Percentiles rank a stretch among this genome's conserved stretches.
phyloP scores from a whole-genome alignment of 805 yeast genomes.

The Saccharomycopsis lassenensis region DNA sequence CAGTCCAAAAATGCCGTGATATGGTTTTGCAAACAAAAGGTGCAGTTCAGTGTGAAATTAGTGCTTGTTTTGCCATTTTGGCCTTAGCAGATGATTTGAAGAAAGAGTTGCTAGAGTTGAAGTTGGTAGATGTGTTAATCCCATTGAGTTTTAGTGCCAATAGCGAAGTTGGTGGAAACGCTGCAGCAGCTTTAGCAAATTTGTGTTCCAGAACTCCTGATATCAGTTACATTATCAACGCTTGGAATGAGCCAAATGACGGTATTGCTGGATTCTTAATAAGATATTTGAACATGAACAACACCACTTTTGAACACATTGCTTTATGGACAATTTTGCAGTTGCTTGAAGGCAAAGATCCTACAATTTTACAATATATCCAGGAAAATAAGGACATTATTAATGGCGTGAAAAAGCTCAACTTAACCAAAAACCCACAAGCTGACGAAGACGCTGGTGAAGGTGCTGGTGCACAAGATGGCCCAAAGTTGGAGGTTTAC shows the following conservation, averaged over 20 bases:
- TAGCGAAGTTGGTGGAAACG: constrained; percentile 94
- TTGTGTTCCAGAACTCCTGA: constrained; percentile 83
- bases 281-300: constrained; percentile 69
- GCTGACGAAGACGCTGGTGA: constrained; percentile 24
- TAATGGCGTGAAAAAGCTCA: constrained; percentile 40
- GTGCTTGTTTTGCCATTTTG: constrained; percentile 93
- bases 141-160: constrained; percentile 83
- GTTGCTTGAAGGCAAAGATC: constrained; percentile 76
- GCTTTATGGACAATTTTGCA: constrained; percentile 96
- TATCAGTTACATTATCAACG: constrained; percentile 63
- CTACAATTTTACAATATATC: constrained; percentile 42
- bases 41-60: constrained; percentile 88
- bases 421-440: constrained; percentile 20
- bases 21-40: constrained; percentile 80
- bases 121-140: constrained; percentile 76
- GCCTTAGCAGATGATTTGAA: constrained; percentile 95
- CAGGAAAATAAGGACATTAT: constrained; percentile 45
- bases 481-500: constrained; percentile 53
- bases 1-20: constrained; percentile 85
- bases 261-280: constrained; percentile 80
- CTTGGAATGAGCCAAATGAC: constrained; percentile 72
- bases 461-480: constrained; percentile 35
- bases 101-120: constrained; percentile 69
- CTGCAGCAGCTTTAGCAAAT: constrained; percentile 97
- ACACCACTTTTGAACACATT: constrained; percentile 94